Evolutionary conservation across 495 filamentous ascomycete species (phyloP), one percentile per base, ranked within the genome.

Genomic region (Penicillium cinerascens): DNA sequence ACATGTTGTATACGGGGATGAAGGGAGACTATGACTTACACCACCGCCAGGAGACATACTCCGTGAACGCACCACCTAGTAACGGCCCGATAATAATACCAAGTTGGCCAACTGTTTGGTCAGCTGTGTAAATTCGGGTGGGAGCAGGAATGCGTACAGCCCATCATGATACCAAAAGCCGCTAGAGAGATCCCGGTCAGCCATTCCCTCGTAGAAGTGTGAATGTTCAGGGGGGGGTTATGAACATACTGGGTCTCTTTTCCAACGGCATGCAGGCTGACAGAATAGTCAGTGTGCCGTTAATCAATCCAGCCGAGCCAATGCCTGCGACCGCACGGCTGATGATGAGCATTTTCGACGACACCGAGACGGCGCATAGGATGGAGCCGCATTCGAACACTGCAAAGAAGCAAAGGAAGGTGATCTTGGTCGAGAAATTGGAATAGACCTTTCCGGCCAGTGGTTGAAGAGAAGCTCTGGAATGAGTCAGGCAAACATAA

Each of bases 291-390:
- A 61, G 9, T 4, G 61, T 54, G 4, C 58, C 58, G 23, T 57
- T 64, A 3, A 26, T 52, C 36, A 68, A 47, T 36, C 87, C 90
- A 3, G 88, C 83, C n/a, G 79, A 77, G 4, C 87, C 90, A 40
- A 90, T 50, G 13, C 90, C 90, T 16, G 88, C 86, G 41, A 95
- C 74, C 15, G 88, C 87, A 20, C 91, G 81, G 5, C 90, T 91
- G 50, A 90, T 64, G 56, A 95, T 92, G 25, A 95, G 75, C 21
- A 81, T 81, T 2, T 76, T 68, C 6, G 86, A 90, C 29, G 69
- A 85, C 0, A 86, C 82, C 3, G 91, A 85, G 0, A 81, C 81
- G 39, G 80, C 90, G 64, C 88, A 93, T 44, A 95, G 70, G 26
- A 85, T 66, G 37, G 82, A 86, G 17, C 84, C 85, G 18, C 89